These are phyloP conservation scores for Uronychia setigera DNA, from an alignment of 73 alveolate genomes.

Conservation along the genomic window DNA sequence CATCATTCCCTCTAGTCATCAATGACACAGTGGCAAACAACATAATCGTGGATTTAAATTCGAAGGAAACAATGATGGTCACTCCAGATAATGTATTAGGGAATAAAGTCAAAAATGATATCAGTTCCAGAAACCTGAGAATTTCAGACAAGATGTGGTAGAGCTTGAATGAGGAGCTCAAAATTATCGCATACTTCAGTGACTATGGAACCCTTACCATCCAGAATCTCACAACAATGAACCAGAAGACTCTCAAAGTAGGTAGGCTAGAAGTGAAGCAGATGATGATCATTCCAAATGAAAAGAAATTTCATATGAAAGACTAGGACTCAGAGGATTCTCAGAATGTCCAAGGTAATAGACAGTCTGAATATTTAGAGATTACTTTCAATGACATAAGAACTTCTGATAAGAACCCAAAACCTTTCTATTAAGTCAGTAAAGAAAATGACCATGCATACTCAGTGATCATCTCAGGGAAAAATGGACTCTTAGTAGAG, in stretches of 20 bases:
- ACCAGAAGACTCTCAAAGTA: background rate
- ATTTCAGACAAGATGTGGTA: background rate
- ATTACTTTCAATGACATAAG: no score
- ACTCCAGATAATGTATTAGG: no score
- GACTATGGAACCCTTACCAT: background rate
- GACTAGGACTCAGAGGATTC: background rate
- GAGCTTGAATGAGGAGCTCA: background rate
- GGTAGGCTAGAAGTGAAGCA: background rate
- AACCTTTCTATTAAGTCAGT: background rate
- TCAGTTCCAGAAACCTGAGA: no score
- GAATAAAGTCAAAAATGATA: no score
- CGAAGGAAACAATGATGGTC: no score
- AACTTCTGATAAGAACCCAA: background rate
- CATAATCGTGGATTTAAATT: background rate
- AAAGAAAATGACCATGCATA: background rate
- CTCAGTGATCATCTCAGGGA: background rate
- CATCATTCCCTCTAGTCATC: background rate
- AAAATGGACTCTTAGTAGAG: background rate
- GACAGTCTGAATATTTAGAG: background rate
- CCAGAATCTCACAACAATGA: background rate
- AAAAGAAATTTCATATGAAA: background rate
- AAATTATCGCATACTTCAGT: background rate
- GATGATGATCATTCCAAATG: background rate
- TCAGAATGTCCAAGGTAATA: background rate
- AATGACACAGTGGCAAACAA: background rate